A percentile compares a stretch with the other conserved stretches of the same genome.
Conservation (phyloP, 345 rosid species). For the Salix suchowensis region DNA sequence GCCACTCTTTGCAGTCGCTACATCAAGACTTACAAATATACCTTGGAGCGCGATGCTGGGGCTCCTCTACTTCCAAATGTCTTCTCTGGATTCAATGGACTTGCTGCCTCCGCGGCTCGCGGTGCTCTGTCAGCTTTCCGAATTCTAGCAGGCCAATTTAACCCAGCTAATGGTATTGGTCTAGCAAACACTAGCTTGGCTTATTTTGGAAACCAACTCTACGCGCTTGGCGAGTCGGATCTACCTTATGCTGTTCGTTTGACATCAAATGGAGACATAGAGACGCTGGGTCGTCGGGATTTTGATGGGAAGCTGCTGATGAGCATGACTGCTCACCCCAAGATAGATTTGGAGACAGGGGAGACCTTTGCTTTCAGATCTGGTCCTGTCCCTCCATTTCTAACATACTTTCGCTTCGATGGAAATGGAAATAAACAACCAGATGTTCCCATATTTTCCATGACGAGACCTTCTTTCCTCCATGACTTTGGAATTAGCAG, state of each 20-base stretch:
- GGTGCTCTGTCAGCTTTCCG: slow-evolving; percentile 46
- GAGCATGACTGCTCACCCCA: slow-evolving; percentile 74
- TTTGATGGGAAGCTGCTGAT: slow-evolving; percentile 47
- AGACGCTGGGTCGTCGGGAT: slow-evolving; percentile 44
- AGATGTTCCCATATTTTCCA: slow-evolving; percentile 57
- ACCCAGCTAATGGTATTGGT: slow-evolving; percentile 50
- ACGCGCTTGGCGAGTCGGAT: slow-evolving; percentile 59
- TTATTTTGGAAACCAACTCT: slow-evolving; percentile 44
- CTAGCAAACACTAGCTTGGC: slow-evolving; percentile 58
- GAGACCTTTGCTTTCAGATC: slow-evolving; percentile 63
- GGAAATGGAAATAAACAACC: slow-evolving; percentile 41
- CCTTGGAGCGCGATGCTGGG: slow-evolving; percentile 36
- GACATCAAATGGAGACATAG: slow-evolving; percentile 38
- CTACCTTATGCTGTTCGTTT: slow-evolving; percentile 47
- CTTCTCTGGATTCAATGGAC: slow-evolving; percentile 53
- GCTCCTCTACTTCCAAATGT: slow-evolving; percentile 45
- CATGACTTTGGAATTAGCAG: slow-evolving; percentile 61
- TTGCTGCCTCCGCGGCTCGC: slow-evolving; percentile 53
- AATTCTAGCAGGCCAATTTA: slow-evolving; percentile 44
- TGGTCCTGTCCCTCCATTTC: slow-evolving; percentile 52
- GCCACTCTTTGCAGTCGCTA: slow-evolving; percentile 55
- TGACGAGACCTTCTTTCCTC: slow-evolving; percentile 50
- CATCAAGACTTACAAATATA: slow-evolving; percentile 49
- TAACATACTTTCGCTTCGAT: slow-evolving; percentile 48
- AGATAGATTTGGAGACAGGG: slow-evolving; percentile 43